Evolutionary conservation across 805 yeast genomes (phyloP).

Genomic region (Metschnikowia sp.): DNA sequence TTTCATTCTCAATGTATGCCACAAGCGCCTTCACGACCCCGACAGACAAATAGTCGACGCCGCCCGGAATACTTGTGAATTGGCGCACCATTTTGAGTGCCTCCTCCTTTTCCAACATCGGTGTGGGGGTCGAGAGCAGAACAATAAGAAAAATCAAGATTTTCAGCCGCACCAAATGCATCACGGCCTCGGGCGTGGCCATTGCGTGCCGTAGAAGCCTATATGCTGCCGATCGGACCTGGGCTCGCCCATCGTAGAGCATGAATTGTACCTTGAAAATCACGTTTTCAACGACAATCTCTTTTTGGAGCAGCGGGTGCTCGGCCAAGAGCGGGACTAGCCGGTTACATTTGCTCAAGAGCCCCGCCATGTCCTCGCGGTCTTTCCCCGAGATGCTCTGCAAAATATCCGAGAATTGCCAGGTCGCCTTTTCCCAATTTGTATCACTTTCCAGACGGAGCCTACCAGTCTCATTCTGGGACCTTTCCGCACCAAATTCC

Average conservation of each 20-base stretch:
- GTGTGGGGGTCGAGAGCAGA: constrained; percentile 59
- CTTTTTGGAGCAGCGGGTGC: constrained; percentile 60
- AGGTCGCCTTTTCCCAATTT: constrained; percentile 36
- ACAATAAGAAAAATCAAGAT: constrained; percentile 62
- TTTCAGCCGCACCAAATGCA: constrained; percentile 49
- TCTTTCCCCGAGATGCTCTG: constrained; percentile 50
- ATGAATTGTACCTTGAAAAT: constrained; percentile 58
- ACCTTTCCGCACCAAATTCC: not conserved
- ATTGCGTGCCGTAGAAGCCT: constrained; percentile 67
- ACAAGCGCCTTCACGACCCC: constrained; percentile 69
- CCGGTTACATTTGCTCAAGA: constrained; percentile 63
- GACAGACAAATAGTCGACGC: constrained; percentile 49
- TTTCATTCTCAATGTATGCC: constrained; percentile 51
- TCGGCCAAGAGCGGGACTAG: constrained; percentile 53
- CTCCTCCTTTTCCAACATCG: constrained; percentile 65
- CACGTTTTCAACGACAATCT: constrained; percentile 57
- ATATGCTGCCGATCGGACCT: constrained; percentile 72
- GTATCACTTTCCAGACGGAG: not conserved
- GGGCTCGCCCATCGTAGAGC: constrained; percentile 53
- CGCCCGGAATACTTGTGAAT: constrained; percentile 51
- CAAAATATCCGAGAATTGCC: constrained; percentile 61
- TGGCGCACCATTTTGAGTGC: constrained; percentile 69
- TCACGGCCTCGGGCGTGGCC: constrained; percentile 51
- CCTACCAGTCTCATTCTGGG: not conserved
- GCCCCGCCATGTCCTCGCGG: constrained; percentile 40